Evolutionary conservation across 2,329 filamentous ascomycete species (phyloP), one percentile per base, ranked within the genome.

Genomic region (Colletotrichum brevisporum): DNA sequence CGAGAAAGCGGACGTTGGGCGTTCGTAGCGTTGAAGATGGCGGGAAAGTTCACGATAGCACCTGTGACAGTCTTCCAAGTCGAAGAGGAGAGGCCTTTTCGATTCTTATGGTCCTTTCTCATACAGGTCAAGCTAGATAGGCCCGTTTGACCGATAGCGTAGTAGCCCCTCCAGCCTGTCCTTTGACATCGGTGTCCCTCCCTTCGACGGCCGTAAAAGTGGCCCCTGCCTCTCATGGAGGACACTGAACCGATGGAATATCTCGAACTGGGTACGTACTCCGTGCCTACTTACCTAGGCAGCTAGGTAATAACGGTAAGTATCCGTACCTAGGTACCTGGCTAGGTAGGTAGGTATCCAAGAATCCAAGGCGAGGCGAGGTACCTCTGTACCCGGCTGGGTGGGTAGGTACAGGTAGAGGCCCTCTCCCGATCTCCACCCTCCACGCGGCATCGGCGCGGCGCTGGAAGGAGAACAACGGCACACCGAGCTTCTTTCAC

Each of bases 361-460:
- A 36, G 21, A 24, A 24, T 24, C 21, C 21, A 24, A 24, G 21
- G 21, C 21, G 21, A 24, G 31, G 31, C 31, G 10, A 36, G 31
- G 31, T 10, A 36, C 31, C 8, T 9, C 8, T 36, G 31, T 36
- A 36, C 31, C 31, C 31, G 10, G 31, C 31, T 36, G 10, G 31
- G 53, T 21, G 41, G 56, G 41, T 27, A 43, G 67, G 56, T 61
- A 21, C 56, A 36, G 62, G 55, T 39, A 24, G 21, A 24, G 21
- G 21, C 51, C 51, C 47, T 60, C 61, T 66, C 48, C 57, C 56
- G 36, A 63, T 47, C 56, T 45, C 67, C 62, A 56, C 63, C 63
- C 67, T 65, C 63, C 51, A 69, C 43, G 56, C 43, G 45, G 56
- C 43, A 48, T 57, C 56, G 67, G 67, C 43, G 63, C 50, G 43